Base-by-base conservation (phyloP, 2,329 filamentous ascomycete genomes). In the Phyllosticta citrichinensis region DNA sequence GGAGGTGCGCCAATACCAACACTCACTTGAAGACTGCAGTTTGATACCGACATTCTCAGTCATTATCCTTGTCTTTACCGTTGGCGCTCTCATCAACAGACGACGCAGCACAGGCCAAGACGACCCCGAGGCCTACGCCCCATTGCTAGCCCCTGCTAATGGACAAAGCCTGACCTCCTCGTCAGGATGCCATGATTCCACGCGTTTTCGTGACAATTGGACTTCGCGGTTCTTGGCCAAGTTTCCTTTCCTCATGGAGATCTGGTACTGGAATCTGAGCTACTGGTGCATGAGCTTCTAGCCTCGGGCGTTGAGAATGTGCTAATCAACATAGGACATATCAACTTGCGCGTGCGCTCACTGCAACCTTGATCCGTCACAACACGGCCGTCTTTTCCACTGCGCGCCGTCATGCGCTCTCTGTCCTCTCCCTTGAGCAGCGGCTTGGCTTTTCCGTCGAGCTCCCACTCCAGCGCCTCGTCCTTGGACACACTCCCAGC, bases 301-400 rank as follows among this genome's bases (percentile, higher is more conserved):
- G 27, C 8, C 33, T 5, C 1, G 8, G 19, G 33, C 14, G 5
- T 17, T 6, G 2, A 27, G 3, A 5, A 17, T 27, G n/a, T 8
- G 30, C 25, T 35, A 50, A 54, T 3, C 5, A 19, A 10, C n/a
- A 22, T 4, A 58, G 71, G 70, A 64, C 76, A 53, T 80, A 80
- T 56, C 77, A 79, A 66, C 71, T 75, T 3, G 66, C 77, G 22
- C 74, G 77, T 19, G 77, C 77, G 11, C 57, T 75, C 24, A 77
- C 77, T 2, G 77, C 77, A 12, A 67, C 72, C 57, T 63, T 71
- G 52, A 79, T 79, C 53, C 69, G 70, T 50, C 69, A 71, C 55
- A 71, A 77, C 62, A 65, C 75, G 12, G 60, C 69, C 33, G 66
- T 77, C 58, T 77, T 77, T 64, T 63, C 68, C 20, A 66, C 63